A percentile compares a stretch with the other conserved stretches of the same genome.
Evolutionary conservation across 257 asterid species (phyloP).

Genomic region (Salvia hispanica): DNA sequence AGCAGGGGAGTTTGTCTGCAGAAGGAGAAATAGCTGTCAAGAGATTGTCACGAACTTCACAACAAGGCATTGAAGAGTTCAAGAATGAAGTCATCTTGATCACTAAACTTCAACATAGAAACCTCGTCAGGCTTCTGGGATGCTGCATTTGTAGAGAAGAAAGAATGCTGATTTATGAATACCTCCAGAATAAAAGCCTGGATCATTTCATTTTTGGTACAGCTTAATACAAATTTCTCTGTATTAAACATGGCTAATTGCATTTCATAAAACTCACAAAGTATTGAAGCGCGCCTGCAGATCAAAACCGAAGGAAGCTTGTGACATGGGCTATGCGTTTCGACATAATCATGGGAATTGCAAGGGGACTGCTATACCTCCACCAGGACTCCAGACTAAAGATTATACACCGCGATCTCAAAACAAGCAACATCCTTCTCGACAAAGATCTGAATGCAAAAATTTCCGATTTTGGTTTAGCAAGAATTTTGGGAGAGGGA

Average conservation of each 20-base stretch:
- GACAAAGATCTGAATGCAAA: conserved; percentile 42
- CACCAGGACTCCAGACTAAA: conserved; percentile 54
- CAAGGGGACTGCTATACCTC: conserved; percentile 46
- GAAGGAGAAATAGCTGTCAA: conserved; percentile 45
- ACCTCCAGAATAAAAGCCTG: background rate
- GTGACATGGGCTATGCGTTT: conserved; percentile 45
- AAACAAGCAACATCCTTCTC: conserved; percentile 48
- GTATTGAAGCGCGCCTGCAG: conserved; percentile 11
- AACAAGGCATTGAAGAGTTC: conserved; percentile 39
- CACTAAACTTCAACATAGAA: background rate
- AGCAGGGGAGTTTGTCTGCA: conserved; percentile 33
- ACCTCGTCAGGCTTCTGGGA: conserved; percentile 3
- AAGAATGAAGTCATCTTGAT: conserved; percentile 9
- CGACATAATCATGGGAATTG: conserved; percentile 39
- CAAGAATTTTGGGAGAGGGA: conserved; percentile 40
- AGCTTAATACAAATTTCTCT: background rate
- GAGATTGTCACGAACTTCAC: conserved; percentile 39
- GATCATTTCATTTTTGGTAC: background rate
- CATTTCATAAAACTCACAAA: background rate
- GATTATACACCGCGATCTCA: conserved; percentile 50
- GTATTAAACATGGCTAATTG: no score
- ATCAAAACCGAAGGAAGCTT: conserved; percentile 19
- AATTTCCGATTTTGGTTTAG: conserved; percentile 54
- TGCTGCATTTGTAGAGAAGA: background rate
- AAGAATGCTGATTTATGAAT: background rate